Conservation (phyloP, 768 basidiomycete genomes). For the Mycena latifolia region DNA sequence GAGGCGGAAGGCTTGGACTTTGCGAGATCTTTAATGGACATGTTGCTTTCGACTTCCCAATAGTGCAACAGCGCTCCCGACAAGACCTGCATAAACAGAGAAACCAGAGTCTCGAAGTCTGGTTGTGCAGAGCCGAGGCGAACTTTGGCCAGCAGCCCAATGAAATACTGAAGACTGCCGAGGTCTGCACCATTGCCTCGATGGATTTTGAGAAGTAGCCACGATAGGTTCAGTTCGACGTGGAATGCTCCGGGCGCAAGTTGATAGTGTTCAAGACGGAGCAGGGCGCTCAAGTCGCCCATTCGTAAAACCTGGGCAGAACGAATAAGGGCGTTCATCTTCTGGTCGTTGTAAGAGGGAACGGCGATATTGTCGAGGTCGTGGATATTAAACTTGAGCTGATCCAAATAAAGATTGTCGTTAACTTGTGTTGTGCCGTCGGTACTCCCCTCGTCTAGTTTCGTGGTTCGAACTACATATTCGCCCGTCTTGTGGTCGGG, state of each 20-base stretch:
- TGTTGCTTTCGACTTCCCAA: constrained; percentile 29
- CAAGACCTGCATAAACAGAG: constrained; percentile 32
- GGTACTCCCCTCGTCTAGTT: constrained; percentile 20
- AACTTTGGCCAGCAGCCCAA: constrained; percentile 29
- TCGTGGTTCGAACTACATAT: constrained; percentile 21
- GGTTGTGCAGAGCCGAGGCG: constrained; percentile 35
- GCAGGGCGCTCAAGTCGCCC: constrained; percentile 22
- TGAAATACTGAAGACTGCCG: constrained; percentile 36
- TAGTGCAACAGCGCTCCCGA: constrained; percentile 28
- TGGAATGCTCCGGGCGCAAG: constrained; percentile 36
- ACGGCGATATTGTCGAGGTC: constrained; percentile 19
- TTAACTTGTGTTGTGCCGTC: constrained; percentile 25
- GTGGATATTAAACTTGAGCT: constrained; percentile 16
- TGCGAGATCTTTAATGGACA: constrained; percentile 11
- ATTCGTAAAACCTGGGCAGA: constrained; percentile 11
- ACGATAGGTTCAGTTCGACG: constrained; percentile 36
- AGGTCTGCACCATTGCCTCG: constrained; percentile 13
- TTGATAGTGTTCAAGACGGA: constrained; percentile 25
- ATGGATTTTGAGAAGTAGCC: constrained; percentile 23
- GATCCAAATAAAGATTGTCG: constrained; percentile 27
- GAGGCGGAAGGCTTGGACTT: constrained; percentile 37
- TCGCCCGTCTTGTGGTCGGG: constrained; percentile 10
- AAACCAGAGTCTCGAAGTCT: constrained; percentile 36
- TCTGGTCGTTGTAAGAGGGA: constrained; percentile 18
- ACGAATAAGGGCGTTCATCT: constrained; percentile 17